These are phyloP conservation scores for Sisymbrium altissimum DNA, from an alignment of 345 rosid species.

Conservation along the genomic window DNA sequence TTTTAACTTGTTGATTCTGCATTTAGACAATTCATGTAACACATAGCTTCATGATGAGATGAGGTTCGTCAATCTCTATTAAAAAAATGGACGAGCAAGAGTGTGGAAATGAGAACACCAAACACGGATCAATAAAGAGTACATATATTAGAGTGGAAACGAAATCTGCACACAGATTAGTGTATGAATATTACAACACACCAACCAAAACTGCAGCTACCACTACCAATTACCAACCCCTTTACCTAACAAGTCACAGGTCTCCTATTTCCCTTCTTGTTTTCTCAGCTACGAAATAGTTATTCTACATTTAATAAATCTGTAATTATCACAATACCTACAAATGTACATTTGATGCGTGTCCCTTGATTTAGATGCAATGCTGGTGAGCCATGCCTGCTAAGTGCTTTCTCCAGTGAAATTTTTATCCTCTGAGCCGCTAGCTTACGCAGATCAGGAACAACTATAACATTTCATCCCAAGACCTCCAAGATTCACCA, in stretches of 20 bases:
- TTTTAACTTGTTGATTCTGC: background rate
- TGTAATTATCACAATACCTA: conserved; percentile 54
- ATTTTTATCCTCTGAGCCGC: background rate
- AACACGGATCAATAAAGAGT: background rate
- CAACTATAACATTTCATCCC: conserved; percentile 1
- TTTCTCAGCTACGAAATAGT: conserved; percentile 19
- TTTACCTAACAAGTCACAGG: conserved; percentile 23
- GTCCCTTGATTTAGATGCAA: conserved; percentile 12
- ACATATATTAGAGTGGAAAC: conserved; percentile 23
- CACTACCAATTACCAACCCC: conserved; percentile 18
- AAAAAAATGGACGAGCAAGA: background rate
- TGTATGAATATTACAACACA: conserved; percentile 29
- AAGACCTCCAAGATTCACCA: conserved; percentile 11
- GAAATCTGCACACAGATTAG: conserved; percentile 24
- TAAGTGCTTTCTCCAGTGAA: conserved; percentile 11
- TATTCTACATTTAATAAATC: conserved; percentile 35
- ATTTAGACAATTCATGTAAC: background rate
- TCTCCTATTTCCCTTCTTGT: conserved; percentile 19
- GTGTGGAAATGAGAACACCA: background rate
- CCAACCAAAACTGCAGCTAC: conserved; percentile 38
- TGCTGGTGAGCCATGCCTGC: conserved; percentile 7
- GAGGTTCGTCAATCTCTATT: background rate
- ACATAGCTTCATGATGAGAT: background rate
- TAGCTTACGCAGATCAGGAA: conserved; percentile 21
- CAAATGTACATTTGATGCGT: conserved; percentile 49